Percentiles rank a stretch among this genome's conserved stretches.
phyloP scores from a whole-genome alignment of 371 early-diverging fungal genomes.

The Rhizopus delemar region DNA sequence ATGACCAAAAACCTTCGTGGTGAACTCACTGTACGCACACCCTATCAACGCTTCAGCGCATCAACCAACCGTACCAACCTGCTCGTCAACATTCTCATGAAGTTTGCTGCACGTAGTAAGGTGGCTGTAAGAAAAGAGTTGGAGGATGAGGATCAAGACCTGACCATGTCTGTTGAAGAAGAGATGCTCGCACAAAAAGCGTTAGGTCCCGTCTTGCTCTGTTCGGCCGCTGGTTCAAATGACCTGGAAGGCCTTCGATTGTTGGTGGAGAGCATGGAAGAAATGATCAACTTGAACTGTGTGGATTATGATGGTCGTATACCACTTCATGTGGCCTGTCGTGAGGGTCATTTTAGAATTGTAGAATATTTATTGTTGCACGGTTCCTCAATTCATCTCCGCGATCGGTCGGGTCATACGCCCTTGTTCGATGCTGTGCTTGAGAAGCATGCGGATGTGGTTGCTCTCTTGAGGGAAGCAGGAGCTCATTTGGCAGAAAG shows the following conservation, averaged over 20 bases:
- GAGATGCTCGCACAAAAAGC: slow-evolving; percentile 72
- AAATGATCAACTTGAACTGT: slow-evolving; percentile 63
- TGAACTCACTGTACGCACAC: slow-evolving; percentile 79
- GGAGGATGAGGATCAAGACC: slow-evolving; percentile 18
- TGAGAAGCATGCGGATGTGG: slow-evolving; percentile 61
- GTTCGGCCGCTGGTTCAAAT: slow-evolving; percentile 83
- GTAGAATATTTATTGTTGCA: slow-evolving; percentile 76
- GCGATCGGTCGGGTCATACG: slow-evolving; percentile 88
- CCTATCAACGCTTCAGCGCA: slow-evolving; percentile 62
- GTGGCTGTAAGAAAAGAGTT: slow-evolving; percentile 19
- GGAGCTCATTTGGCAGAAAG: slow-evolving; percentile 91
- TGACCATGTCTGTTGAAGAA: slow-evolving; percentile 54
- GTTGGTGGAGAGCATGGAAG: slow-evolving; percentile 66
- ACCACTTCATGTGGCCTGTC: slow-evolving; percentile 85
- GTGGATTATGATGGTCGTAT: slow-evolving; percentile 89
- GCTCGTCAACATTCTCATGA: slow-evolving; percentile 54
- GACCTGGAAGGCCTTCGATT: slow-evolving; percentile 78
- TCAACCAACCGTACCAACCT: slow-evolving; percentile 52
- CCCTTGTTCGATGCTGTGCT: slow-evolving; percentile 85
- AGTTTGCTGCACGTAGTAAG: slow-evolving; percentile 25
- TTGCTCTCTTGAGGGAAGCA: slow-evolving; percentile 68
- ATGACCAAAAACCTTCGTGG: slow-evolving; percentile 89
- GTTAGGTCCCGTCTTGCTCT: slow-evolving; percentile 83
- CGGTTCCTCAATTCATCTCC: slow-evolving; percentile 91
- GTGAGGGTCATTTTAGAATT: slow-evolving; percentile 70